phyloP scores from a whole-genome alignment of 495 filamentous ascomycete genomes.

The Daldinia caldariorum region DNA sequence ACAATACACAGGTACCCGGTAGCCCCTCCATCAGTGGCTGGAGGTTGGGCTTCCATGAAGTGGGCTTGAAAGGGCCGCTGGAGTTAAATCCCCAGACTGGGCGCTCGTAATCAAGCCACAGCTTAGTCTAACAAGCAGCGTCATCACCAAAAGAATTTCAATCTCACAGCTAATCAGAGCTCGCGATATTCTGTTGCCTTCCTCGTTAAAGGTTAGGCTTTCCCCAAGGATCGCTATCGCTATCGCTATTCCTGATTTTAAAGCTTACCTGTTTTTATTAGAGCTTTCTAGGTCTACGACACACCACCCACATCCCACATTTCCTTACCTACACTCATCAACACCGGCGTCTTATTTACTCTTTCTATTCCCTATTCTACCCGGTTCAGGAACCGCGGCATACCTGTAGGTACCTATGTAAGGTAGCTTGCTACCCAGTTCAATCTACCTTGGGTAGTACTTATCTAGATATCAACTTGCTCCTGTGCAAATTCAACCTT shows the following conservation, averaged over 20 bases:
- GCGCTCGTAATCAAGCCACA: conserved; percentile 10
- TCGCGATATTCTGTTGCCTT: neutral
- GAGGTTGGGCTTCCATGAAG: neutral
- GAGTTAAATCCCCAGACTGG: too few species aligned
- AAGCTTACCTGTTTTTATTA: neutral
- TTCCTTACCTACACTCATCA: neutral
- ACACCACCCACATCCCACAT: neutral
- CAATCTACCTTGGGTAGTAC: neutral
- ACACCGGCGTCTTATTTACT: neutral
- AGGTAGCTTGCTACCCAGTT: neutral
- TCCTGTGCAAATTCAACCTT: neutral
- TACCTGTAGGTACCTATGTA: too few species aligned
- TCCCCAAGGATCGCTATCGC: neutral
- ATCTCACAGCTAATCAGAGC: neutral
- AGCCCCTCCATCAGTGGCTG: conserved; percentile 36
- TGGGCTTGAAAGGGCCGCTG: too few species aligned
- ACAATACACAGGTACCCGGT: neutral
- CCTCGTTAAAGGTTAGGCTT: neutral
- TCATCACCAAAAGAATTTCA: conserved; percentile 3
- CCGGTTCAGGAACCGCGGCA: neutral
- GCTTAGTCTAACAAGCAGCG: neutral
- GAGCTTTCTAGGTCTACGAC: neutral
- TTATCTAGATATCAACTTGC: neutral
- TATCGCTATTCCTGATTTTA: neutral
- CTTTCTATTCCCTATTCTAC: neutral